Evolutionary conservation across 345 rosid genomes (phyloP).

Genomic region (Salix caprea): DNA sequence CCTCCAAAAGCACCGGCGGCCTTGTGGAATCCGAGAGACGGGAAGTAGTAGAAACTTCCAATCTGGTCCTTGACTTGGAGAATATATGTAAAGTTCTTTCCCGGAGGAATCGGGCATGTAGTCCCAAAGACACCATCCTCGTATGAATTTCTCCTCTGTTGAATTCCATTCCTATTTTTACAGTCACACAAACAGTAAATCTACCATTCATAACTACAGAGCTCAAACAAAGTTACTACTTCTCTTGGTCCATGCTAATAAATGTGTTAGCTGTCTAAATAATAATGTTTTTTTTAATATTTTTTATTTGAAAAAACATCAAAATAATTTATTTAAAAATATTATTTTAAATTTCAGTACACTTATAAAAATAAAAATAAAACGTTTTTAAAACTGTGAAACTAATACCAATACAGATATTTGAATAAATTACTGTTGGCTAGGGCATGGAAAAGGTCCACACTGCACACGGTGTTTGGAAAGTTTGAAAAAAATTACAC

Average conservation of each 20-base stretch:
- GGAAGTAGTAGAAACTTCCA: constrained; percentile 87
- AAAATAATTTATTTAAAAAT: too few relatives aligned
- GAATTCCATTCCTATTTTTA: constrained; percentile 63
- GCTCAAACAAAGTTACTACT: background rate
- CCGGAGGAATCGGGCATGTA: constrained; percentile 88
- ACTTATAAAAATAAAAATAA: too few relatives aligned
- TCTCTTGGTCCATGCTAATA: background rate
- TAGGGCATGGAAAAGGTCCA: too few relatives aligned
- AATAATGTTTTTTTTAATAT: too few relatives aligned
- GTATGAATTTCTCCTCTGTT: constrained; percentile 78
- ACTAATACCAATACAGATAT: too few relatives aligned
- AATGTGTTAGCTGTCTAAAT: background rate
- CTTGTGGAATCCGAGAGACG: constrained; percentile 88
- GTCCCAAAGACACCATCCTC: constrained; percentile 82
- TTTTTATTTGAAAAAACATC: too few relatives aligned
- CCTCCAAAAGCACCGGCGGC: constrained; percentile 91
- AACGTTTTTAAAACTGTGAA: too few relatives aligned
- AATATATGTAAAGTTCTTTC: constrained; percentile 70
- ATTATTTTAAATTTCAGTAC: too few relatives aligned
- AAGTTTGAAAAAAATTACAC: too few relatives aligned
- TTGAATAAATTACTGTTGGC: too few relatives aligned
- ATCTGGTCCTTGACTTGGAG: constrained; percentile 90
- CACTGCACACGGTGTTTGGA: too few relatives aligned
- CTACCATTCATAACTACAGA: background rate
- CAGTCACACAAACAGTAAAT: background rate